A percentile compares a stretch with the other conserved stretches of the same genome.
Conservation (phyloP, 2,329 filamentous ascomycete genomes). For the Xylaria arbuscula region DNA sequence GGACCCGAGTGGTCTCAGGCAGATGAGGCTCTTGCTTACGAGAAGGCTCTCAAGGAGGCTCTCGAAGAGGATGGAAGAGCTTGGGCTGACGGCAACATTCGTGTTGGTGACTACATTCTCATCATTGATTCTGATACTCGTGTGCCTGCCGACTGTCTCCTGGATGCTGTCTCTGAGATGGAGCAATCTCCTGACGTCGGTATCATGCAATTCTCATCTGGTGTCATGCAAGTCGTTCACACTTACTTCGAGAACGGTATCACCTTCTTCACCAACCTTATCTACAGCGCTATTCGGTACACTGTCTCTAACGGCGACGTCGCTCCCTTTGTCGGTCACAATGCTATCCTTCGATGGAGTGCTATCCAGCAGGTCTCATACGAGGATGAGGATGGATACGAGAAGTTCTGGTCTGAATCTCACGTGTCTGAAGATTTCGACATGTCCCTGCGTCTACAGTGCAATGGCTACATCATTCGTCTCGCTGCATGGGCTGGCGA, state of each 20-base stretch:
- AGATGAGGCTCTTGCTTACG: slow-evolving; percentile 63
- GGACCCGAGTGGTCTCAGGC: slow-evolving; percentile 56
- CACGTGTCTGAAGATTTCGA: slow-evolving; percentile 85
- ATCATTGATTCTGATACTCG: slow-evolving; percentile 77
- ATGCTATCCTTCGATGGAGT: slow-evolving; percentile 78
- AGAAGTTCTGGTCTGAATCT: slow-evolving; percentile 79
- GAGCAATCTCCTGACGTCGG: slow-evolving; percentile 75
- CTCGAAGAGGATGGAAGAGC: slow-evolving; percentile 64
- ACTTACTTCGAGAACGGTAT: slow-evolving; percentile 78
- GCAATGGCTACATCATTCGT: slow-evolving; percentile 73
- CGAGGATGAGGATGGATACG: slow-evolving; percentile 66
- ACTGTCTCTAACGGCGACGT: slow-evolving; percentile 77
- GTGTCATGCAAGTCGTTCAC: slow-evolving; percentile 80
- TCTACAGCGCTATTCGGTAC: slow-evolving; percentile 79
- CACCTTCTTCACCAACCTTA: slow-evolving; percentile 82
- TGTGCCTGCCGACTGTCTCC: slow-evolving; percentile 73
- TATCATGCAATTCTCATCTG: slow-evolving; percentile 77
- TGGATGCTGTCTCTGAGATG: slow-evolving; percentile 79
- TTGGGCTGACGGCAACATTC: slow-evolving; percentile 70
- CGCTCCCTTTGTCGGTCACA: slow-evolving; percentile 81
- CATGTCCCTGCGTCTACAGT: slow-evolving; percentile 77
- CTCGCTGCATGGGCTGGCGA: slow-evolving; percentile 75
- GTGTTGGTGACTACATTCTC: slow-evolving; percentile 72
- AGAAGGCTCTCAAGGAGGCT: slow-evolving; percentile 60
- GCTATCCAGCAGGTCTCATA: slow-evolving; percentile 69